These are phyloP conservation scores for Pseudovirgaria hyperparasitica DNA, from an alignment of 2,329 filamentous ascomycete species.

Conservation along the genomic window DNA sequence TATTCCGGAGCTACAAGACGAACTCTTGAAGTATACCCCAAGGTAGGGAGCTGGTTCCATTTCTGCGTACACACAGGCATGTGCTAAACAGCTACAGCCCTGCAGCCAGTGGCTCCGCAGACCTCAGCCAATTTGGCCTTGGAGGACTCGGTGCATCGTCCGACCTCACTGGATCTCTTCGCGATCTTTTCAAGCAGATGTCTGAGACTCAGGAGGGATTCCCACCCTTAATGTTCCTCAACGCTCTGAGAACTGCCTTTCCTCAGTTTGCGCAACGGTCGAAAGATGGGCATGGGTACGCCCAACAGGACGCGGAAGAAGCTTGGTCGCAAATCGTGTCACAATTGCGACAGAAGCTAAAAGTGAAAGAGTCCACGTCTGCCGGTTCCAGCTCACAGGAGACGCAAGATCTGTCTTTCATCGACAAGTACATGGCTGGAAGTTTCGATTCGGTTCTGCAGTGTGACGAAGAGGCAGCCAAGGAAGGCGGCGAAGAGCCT, in stretches of 20 bases:
- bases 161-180: slow-evolving; percentile 65
- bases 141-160: slow-evolving; percentile 45
- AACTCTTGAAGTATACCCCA: slow-evolving; percentile 51
- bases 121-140: slow-evolving; percentile 39
- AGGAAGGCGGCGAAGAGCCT: slow-evolving; percentile 59
- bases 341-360: slow-evolving; percentile 67
- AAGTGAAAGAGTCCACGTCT: slow-evolving; percentile 40
- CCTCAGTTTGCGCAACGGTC: slow-evolving; percentile 89
- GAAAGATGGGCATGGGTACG: slow-evolving; percentile 70
- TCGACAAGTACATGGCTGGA: slow-evolving; percentile 85
- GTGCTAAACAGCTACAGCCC: not conserved
- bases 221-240: slow-evolving; percentile 69
- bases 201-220: slow-evolving; percentile 78
- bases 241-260: slow-evolving; percentile 63
- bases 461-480: slow-evolving; percentile 71
- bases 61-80: not conserved
- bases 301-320: slow-evolving; percentile 98
- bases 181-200: slow-evolving; percentile 82
- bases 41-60: slow-evolving; percentile 15
- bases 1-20: slow-evolving; percentile 81
- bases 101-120: slow-evolving; percentile 16
- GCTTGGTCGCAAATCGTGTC: slow-evolving; percentile 93
- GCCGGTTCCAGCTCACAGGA: slow-evolving; percentile 21
- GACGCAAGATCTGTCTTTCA: slow-evolving; percentile 49
- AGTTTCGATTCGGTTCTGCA: slow-evolving; percentile 65